Conservation (phyloP, 2,329 filamentous ascomycete species). For the Colletotrichum sp. region DNA sequence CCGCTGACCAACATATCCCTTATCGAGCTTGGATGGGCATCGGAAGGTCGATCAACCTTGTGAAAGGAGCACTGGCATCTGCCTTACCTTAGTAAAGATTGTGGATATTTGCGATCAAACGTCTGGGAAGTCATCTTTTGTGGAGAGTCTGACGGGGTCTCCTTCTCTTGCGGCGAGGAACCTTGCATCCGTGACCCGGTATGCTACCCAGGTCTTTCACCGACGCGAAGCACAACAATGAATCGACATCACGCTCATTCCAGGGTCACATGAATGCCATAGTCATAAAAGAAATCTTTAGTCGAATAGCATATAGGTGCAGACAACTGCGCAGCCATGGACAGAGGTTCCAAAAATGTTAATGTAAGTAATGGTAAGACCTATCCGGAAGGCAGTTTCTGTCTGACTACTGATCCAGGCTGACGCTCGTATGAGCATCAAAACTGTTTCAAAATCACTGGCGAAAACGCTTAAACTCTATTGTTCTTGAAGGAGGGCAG, state of each 20-base stretch:
- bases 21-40: too few species aligned
- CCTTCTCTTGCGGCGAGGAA: too few species aligned
- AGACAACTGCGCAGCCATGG: background rate
- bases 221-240: background rate
- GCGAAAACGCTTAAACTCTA: background rate
- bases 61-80: too few species aligned
- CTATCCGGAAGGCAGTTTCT: background rate
- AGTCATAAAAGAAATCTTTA: background rate
- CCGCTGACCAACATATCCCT: too few species aligned
- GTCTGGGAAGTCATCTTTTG: too few species aligned
- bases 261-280: background rate
- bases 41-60: too few species aligned
- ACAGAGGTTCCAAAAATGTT: background rate
- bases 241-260: background rate
- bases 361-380: background rate
- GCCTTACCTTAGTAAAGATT: too few species aligned
- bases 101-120: too few species aligned
- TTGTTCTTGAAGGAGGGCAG: background rate
- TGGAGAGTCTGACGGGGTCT: too few species aligned
- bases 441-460: background rate
- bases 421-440: background rate
- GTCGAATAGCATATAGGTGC: background rate
- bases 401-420: background rate
- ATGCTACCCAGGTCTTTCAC: too few species aligned
- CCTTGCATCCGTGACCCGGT: too few species aligned